Base-by-base conservation (phyloP, 805 yeast genomes). In the Clavispora asparagi region DNA sequence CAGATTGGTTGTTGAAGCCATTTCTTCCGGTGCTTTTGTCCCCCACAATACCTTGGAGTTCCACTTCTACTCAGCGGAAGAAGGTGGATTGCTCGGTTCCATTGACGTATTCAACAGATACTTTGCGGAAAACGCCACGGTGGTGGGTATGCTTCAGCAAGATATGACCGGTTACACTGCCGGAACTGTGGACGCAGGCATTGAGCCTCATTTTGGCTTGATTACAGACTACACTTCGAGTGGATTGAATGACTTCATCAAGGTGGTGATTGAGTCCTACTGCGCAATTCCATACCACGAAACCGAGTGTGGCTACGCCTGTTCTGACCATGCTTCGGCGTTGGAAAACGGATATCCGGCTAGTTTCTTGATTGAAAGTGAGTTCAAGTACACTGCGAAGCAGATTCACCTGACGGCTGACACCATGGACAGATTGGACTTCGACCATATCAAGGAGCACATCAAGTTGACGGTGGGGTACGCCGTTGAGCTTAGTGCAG, bases 31-130 rank as follows among this genome's bases (percentile, higher is more conserved):
- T 2, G 68, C 71, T 0, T 74, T 75, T 53, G 56, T 66, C 47
- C 89, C 91, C 12, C 67, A 76, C 38, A 87, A 89, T 65, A 80
- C 95, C 0, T 65, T 92, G 16, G 96, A 92, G 63, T 91, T 92
- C 70, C 98, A 92, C 67, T 92, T 89, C 74, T 92, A 89, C 69
- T 80, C 95, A 26, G 98, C 96, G 1, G 98, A 92, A 69, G 98
- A 92, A 73, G 90, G 88, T 49, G 97, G 97, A 0, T 69, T 88
- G 46, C 70, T 87, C 44, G 98, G 98, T 1, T 88, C 96, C 5
- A 75, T 81, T 52, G 96, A 87, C 50, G 78, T 92, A 10, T 87
- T 87, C 63, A 64, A 77, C 9, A 63, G 67, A 25, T 86, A 86
- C 59, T 51, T 56, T n/a, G 60, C 67, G 10, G 55, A 61, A 14